Percentiles rank a stretch among this genome's conserved stretches.
Conservation (phyloP, 2,329 filamentous ascomycete genomes). For the Microsporum audouinii region DNA sequence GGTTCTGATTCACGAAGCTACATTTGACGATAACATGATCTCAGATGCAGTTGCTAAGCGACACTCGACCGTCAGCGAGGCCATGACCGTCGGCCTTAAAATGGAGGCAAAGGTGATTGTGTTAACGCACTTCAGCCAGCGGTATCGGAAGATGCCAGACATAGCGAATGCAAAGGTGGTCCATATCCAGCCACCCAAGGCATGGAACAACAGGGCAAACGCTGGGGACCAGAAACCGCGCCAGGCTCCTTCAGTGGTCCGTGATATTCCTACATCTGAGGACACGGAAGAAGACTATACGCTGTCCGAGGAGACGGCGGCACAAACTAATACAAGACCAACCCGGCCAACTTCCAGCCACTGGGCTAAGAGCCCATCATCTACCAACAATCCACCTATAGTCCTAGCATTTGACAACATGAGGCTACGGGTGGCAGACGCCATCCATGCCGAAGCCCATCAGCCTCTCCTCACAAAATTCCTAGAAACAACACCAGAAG, state of each 20-base stretch:
- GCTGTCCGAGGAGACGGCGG: background rate
- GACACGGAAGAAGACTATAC: background rate
- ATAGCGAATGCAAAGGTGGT: constrained; percentile 3
- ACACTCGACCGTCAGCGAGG: constrained; percentile 80
- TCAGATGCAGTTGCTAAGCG: constrained; percentile 76
- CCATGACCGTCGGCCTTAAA: constrained; percentile 58
- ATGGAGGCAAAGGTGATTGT: constrained; percentile 75
- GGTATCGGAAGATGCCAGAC: constrained; percentile 59
- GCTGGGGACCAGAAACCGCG: background rate
- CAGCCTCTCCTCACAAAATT: constrained; percentile 46
- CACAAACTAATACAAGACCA: background rate
- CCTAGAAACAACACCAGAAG: constrained; percentile 22
- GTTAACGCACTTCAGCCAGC: constrained; percentile 88
- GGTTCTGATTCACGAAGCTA: constrained; percentile 87
- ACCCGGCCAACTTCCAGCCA: background rate
- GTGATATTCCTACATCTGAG: constrained; percentile 12
- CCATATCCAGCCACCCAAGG: background rate
- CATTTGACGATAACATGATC: constrained; percentile 75
- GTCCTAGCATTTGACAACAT: constrained; percentile 54
- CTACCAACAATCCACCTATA: constrained; percentile 39
- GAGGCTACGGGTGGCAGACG: constrained; percentile 49
- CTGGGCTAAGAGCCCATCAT: background rate
- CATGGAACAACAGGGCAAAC: background rate
- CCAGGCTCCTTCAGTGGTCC: constrained; percentile 5
- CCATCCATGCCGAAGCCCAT: constrained; percentile 46